Percentiles rank a stretch among this genome's conserved stretches.
These are phyloP conservation scores for Beauveria brongniartii DNA, from an alignment of 2,329 filamentous ascomycete species.

Conservation along the genomic window DNA sequence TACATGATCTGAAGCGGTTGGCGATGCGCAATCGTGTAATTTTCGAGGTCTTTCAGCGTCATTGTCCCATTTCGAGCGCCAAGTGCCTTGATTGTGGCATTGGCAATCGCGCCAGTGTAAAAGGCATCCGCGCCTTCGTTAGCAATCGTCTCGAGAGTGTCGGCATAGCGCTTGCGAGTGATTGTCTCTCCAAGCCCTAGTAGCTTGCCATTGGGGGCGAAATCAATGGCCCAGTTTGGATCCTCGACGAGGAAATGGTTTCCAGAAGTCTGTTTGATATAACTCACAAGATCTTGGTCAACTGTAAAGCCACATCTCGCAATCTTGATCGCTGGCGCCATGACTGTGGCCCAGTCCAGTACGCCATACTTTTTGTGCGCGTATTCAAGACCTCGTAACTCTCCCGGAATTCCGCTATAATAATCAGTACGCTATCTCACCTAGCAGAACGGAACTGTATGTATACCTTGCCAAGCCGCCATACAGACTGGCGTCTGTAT, in stretches of 20 bases:
- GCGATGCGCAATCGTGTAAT: constrained; percentile 61
- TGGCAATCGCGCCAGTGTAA: constrained; percentile 60
- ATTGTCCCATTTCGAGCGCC: constrained; percentile 62
- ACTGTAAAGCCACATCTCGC: constrained; percentile 67
- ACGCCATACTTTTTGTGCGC: constrained; percentile 60
- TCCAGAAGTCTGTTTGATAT: constrained; percentile 50
- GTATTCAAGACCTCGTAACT: constrained; percentile 65
- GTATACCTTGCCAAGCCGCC: constrained; percentile 67
- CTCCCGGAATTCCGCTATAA: constrained; percentile 55
- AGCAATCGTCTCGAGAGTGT: constrained; percentile 65
- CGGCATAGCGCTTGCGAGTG: constrained; percentile 64
- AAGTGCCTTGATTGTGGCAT: constrained; percentile 60
- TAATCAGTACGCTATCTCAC: not conserved
- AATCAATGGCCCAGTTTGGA: constrained; percentile 73
- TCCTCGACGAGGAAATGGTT: constrained; percentile 60
- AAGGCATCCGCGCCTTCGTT: constrained; percentile 58
- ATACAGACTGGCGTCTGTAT: constrained; percentile 53
- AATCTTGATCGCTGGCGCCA: constrained; percentile 62
- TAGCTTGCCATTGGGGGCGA: constrained; percentile 65
- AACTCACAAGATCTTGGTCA: constrained; percentile 60
- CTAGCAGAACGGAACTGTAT: constrained; percentile 23
- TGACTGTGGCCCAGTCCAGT: constrained; percentile 57
- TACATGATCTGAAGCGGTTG: constrained; percentile 55
- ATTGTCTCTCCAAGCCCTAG: constrained; percentile 64
- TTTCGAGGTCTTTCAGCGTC: constrained; percentile 62